These are phyloP conservation scores for Trifolium dubium DNA, from an alignment of 306 rosid species.

Conservation along the genomic window DNA sequence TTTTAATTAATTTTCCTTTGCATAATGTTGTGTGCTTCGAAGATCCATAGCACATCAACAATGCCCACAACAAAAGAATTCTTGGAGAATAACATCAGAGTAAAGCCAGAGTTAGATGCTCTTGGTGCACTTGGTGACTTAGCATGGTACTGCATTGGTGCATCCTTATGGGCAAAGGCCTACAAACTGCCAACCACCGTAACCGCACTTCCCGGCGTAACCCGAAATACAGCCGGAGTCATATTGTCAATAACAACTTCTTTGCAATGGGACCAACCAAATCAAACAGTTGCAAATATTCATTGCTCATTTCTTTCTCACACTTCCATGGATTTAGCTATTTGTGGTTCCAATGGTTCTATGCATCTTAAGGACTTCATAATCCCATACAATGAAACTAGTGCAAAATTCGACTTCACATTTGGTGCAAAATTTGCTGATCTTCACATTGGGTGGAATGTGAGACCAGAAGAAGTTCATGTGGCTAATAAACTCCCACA, in stretches of 20 bases:
- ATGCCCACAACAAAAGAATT: constrained; percentile 47
- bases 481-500: constrained; percentile 64
- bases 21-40: constrained; percentile 15
- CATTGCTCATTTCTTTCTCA: constrained; percentile 77
- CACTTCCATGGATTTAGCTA: constrained; percentile 65
- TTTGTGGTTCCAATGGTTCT: constrained; percentile 62
- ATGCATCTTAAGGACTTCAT: constrained; percentile 62
- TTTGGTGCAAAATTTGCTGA: constrained; percentile 63
- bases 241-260: constrained; percentile 66
- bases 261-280: constrained; percentile 61
- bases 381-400: constrained; percentile 63
- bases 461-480: constrained; percentile 55
- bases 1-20: neutral
- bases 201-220: constrained; percentile 59
- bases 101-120: constrained; percentile 65
- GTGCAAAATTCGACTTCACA: constrained; percentile 59
- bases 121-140: constrained; percentile 79
- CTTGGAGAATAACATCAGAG: constrained; percentile 63
- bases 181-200: constrained; percentile 62
- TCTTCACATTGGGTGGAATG: constrained; percentile 71
- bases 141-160: constrained; percentile 83
- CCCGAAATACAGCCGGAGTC: constrained; percentile 57
- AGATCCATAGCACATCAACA: constrained; percentile 81
- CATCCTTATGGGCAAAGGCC: constrained; percentile 72
- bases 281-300: constrained; percentile 54